Evolutionary conservation across 2,329 filamentous ascomycete species (phyloP).

Genomic region (Aspergillus piperis): DNA sequence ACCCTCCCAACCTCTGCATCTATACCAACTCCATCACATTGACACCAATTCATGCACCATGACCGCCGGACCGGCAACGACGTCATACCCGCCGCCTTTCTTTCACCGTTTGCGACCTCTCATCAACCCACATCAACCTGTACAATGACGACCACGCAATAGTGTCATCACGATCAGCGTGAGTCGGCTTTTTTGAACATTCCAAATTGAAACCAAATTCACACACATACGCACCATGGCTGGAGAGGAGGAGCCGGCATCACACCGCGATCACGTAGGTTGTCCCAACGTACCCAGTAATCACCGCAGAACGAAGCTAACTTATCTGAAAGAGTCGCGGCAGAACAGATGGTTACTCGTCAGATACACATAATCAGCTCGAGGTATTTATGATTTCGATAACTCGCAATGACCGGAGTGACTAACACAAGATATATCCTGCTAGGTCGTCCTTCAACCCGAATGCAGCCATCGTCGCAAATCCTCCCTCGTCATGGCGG

Average conservation of each 20-base stretch:
- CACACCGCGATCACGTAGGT: constrained; percentile 23
- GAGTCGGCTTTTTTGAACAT: too few relatives aligned
- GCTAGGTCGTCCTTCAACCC: constrained; percentile 59
- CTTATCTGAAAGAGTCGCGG: constrained; percentile 31
- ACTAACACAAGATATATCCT: neutral
- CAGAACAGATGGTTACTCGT: constrained; percentile 30
- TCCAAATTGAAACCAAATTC: too few relatives aligned
- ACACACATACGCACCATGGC: too few relatives aligned
- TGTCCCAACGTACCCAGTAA: constrained; percentile 2
- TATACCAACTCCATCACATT: too few relatives aligned
- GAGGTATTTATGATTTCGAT: constrained; percentile 30
- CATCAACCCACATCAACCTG: constrained; percentile 10
- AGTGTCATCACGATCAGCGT: neutral
- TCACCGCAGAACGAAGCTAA: constrained; percentile 5
- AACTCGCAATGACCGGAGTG: neutral
- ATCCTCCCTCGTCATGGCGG: constrained; percentile 57
- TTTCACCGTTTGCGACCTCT: constrained; percentile 14
- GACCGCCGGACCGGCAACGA: constrained; percentile 14
- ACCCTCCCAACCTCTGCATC: too few relatives aligned
- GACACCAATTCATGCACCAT: neutral
- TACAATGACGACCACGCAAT: neutral
- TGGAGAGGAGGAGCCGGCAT: neutral
- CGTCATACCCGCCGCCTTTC: constrained; percentile 30
- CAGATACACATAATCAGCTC: constrained; percentile 36
- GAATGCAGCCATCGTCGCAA: constrained; percentile 58